A percentile compares a stretch with the other conserved stretches of the same genome.
These are phyloP conservation scores for Solanum appendiculatum DNA, from an alignment of 257 asterid genomes.

Conservation along the genomic window DNA sequence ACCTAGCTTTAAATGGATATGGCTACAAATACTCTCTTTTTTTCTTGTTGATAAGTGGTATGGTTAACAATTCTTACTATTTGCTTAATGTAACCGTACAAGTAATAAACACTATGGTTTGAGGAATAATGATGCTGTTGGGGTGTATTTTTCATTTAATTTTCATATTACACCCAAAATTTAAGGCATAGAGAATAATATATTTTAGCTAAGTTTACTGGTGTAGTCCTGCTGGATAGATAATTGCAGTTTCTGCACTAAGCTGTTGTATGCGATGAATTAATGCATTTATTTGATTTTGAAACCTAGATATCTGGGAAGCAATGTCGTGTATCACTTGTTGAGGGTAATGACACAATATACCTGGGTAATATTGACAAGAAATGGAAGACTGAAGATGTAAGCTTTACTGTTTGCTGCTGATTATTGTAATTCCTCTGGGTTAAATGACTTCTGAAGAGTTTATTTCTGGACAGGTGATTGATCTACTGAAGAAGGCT, in stretches of 20 bases:
- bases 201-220: neutral
- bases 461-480: slow-evolving; percentile 32
- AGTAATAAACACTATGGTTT: neutral
- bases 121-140: neutral
- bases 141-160: neutral
- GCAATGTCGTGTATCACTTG: slow-evolving; percentile 38
- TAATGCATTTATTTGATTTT: slow-evolving; percentile 11
- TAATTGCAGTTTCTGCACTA: neutral
- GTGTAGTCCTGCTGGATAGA: neutral
- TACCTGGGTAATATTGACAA: slow-evolving; percentile 62
- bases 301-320: slow-evolving; percentile 53
- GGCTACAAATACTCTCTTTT: neutral
- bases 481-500: slow-evolving; percentile 32
- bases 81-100: neutral
- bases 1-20: neutral
- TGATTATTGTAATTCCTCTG: neutral
- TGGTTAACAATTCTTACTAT: neutral
- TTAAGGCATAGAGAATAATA: neutral
- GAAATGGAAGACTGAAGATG: slow-evolving; percentile 62
- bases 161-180: neutral
- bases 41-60: neutral
- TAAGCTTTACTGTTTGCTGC: slow-evolving; percentile 29
- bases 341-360: slow-evolving; percentile 61
- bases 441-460: slow-evolving; percentile 9
- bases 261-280: neutral